Percentiles rank a stretch among this genome's conserved stretches.
phyloP scores from a whole-genome alignment of 257 asterid genomes.

The Cruciata laevipes region DNA sequence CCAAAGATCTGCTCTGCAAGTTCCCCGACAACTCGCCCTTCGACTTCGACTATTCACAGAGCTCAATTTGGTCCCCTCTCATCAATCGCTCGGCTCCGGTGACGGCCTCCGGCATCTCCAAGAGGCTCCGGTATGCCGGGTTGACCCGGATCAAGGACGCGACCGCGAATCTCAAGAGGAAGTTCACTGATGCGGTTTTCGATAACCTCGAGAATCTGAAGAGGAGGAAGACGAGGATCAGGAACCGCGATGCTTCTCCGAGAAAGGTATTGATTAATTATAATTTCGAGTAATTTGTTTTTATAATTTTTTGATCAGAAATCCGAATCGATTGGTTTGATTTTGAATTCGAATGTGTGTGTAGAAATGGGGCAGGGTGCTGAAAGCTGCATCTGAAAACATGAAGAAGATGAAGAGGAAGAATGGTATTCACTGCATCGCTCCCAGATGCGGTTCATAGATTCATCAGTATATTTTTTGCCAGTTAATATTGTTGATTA shows the following conservation, averaged over 20 bases:
- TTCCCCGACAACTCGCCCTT: slow-evolving; percentile 81
- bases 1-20: slow-evolving; percentile 60
- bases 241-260: slow-evolving; percentile 40
- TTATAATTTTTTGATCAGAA: not conserved
- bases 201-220: slow-evolving; percentile 35
- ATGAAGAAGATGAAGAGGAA: slow-evolving; percentile 62
- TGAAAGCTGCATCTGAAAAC: slow-evolving; percentile 62
- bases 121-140: slow-evolving; percentile 31
- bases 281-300: not conserved
- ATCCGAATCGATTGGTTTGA: not conserved
- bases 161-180: slow-evolving; percentile 48
- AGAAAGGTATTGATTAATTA: slow-evolving; percentile 45
- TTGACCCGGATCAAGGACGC: slow-evolving; percentile 29
- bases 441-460: slow-evolving; percentile 13
- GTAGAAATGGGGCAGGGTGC: slow-evolving; percentile 53
- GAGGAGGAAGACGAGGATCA: slow-evolving; percentile 28
- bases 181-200: slow-evolving; percentile 29
- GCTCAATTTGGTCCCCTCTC: slow-evolving; percentile 92
- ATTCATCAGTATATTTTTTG: not conserved
- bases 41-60: slow-evolving; percentile 83
- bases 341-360: not conserved
- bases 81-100: slow-evolving; percentile 34
- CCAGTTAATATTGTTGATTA: not conserved
- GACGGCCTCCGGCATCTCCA: slow-evolving; percentile 23
- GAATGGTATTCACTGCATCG: slow-evolving; percentile 21